Evolutionary conservation across 768 basidiomycete species (phyloP).

Genomic region (Leccinum rimulosum): DNA sequence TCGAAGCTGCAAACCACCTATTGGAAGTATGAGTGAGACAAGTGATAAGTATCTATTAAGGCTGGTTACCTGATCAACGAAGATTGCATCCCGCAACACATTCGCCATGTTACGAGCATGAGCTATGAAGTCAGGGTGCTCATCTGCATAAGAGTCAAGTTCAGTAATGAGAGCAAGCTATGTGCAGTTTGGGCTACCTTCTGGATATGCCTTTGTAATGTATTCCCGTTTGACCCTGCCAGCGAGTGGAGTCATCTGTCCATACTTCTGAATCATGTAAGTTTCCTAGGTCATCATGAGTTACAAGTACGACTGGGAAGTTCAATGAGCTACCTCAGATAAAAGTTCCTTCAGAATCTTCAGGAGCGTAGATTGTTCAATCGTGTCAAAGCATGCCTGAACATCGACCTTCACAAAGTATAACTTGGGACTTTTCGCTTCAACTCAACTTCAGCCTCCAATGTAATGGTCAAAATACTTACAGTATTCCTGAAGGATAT

Average conservation of each 20-base stretch:
- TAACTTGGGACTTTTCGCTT: slow-evolving; percentile 63
- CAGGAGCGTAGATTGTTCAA: slow-evolving; percentile 83
- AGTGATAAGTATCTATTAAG: background rate
- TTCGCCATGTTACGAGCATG: slow-evolving; percentile 67
- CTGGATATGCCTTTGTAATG: slow-evolving; percentile 61
- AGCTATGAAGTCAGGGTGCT: slow-evolving; percentile 70
- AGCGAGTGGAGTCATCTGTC: slow-evolving; percentile 55
- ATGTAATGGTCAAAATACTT: slow-evolving; percentile 13
- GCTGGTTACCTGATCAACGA: slow-evolving; percentile 75
- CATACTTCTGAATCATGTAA: slow-evolving; percentile 71
- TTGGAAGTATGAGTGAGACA: background rate
- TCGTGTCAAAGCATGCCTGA: slow-evolving; percentile 94
- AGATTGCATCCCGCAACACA: slow-evolving; percentile 69
- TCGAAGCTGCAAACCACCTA: slow-evolving; percentile 55
- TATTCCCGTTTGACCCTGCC: slow-evolving; percentile 58
- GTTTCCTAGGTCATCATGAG: slow-evolving; percentile 46
- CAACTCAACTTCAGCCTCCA: background rate
- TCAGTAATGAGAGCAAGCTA: background rate
- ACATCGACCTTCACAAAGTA: slow-evolving; percentile 98
- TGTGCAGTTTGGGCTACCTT: slow-evolving; percentile 42
- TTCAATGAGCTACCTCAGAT: slow-evolving; percentile 50
- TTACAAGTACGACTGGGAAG: background rate
- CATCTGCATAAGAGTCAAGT: slow-evolving; percentile 46
- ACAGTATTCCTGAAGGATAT: slow-evolving; percentile 50
- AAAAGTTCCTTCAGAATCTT: slow-evolving; percentile 72